Conservation (phyloP, 495 filamentous ascomycete genomes). For the Penicillium crystallinum region DNA sequence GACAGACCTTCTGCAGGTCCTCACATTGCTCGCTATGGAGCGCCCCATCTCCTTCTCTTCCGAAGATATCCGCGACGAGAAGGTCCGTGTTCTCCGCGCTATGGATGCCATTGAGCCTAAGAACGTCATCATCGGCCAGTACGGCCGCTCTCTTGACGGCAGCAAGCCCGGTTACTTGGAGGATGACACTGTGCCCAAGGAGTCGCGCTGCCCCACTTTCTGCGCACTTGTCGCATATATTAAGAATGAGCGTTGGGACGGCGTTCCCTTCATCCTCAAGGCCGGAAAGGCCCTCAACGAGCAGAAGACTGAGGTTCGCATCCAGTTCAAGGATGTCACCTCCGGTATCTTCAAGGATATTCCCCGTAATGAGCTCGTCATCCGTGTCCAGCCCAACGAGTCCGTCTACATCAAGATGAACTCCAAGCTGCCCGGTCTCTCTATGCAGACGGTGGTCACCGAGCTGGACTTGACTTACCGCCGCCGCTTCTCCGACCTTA, state of each 20-base stretch:
- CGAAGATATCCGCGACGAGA: constrained; percentile 98
- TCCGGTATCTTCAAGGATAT: constrained; percentile 99
- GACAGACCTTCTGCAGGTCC: constrained; percentile 82
- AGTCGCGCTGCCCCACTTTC: constrained; percentile 96
- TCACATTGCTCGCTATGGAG: constrained; percentile 97
- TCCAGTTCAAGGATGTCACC: constrained; percentile 98
- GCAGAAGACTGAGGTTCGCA: constrained; percentile 99
- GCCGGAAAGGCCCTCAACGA: constrained; percentile 98
- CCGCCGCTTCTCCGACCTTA: constrained; percentile 96
- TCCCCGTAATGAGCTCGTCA: constrained; percentile 97
- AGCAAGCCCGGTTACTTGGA: constrained; percentile 98
- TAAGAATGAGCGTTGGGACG: constrained; percentile 99
- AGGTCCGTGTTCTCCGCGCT: constrained; percentile 86
- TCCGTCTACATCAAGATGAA: constrained; percentile 99
- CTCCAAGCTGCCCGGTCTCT: constrained; percentile 95
- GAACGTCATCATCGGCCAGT: constrained; percentile 99
- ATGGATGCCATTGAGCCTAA: constrained; percentile 97
- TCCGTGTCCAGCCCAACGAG: constrained; percentile 99
- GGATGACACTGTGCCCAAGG: constrained; percentile 96
- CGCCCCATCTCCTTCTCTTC: constrained; percentile 96
- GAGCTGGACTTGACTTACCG: constrained; percentile 98
- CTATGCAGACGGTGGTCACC: constrained; percentile 99
- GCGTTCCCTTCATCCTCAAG: constrained; percentile 99
- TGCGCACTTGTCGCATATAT: constrained; percentile 95
- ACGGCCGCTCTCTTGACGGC: constrained; percentile 92